Evolutionary conservation across 1,284 basidiomycete species (phyloP), one percentile per base, ranked within the genome.

Genomic region (Spongispora temasekensis): DNA sequence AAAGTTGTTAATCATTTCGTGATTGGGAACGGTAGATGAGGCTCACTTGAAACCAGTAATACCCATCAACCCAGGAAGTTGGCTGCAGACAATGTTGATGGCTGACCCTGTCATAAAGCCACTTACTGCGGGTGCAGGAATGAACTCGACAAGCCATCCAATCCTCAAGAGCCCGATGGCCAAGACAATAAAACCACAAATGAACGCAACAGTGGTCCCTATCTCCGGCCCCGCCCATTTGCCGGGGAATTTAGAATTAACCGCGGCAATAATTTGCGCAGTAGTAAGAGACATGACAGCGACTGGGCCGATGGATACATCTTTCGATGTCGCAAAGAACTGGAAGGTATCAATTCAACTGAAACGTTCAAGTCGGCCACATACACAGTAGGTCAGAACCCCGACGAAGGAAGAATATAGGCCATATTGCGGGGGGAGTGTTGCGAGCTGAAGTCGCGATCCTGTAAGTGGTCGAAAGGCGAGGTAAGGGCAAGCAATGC

Each of bases 251-350:
- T 69, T 67, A 0, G 76, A 66, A 37, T 90, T 71, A 54, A 97
- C 86, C 44, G 83, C 76, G 30, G 81, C 79, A 72, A 97, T 91
- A 63, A 97, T 88, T 70, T 93, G 88, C 17, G 93, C 84, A n/a
- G 90, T 88, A 37, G 94, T 92, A 57, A 97, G 85, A 6, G 94
- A 97, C 95, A 98, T 97, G 75, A 99, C 97, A n/a, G 97, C 96
- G 64, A 97, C 95, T 4, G 95, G 95, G 55, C 95, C 95, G 66
- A 98, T 97, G 13, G 94, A 94, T 40, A 96, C 92, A 79, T 98
- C 95, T 76, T 97, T 97, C 50, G 94, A 94, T 0, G 95, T 97
- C 30, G 95, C 95, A 68, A 95, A 94, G 74, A 94, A 84, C 89
- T 93, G 67, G 46, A 48, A 32, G 56, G 67, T 28, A 65, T 62